Evolutionary conservation across 2,329 filamentous ascomycete genomes (phyloP), one percentile per base, ranked within the genome.

Genomic region (Berkeleyomyces rouxiae): DNA sequence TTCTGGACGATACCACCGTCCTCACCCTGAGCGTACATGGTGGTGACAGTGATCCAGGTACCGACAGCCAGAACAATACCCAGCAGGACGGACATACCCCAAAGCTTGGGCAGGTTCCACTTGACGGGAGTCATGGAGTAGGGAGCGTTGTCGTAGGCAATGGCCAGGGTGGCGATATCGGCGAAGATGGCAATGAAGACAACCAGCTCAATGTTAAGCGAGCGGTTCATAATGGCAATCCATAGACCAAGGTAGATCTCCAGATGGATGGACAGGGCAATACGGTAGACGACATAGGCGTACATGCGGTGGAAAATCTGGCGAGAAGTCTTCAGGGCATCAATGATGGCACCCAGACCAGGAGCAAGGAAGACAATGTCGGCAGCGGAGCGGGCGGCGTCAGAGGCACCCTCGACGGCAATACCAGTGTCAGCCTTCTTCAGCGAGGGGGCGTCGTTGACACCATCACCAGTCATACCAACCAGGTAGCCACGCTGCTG

Each of bases 241-340:
- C 90, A 95, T 65, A 95, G 82, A 73, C 89, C 90, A 59, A 95
- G 82, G 81, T 90, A 95, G 72, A 95, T 88, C 77, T 93, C 89
- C 71, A 95, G 81, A 74, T 96, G 90, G 67, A 95, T 84, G 13
- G 90, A 95, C 70, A 96, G 78, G 58, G 90, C 90, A 71, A 96
- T 95, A 82, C 90, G 88, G 79, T 95, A 95, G 70, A 95, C 87
- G 68, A 96, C 88, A 78, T 95, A 96, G 65, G 90, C 87, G 77
- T 95, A 93, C 90, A 96, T 95, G 70, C 90, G 88, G 78, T 95
- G 90, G 80, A 95, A 95, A 74, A 96, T 95, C 74, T 95, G 90
- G 70, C 90, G 88, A 40, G 89, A 92, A 68, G 88, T 95, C 79
- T 95, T 95, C 69, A 95, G 82, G 65, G 90, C 89, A 73, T 95